Conservation (phyloP, 139 green algal species). For the Zygnema cylindricum region DNA sequence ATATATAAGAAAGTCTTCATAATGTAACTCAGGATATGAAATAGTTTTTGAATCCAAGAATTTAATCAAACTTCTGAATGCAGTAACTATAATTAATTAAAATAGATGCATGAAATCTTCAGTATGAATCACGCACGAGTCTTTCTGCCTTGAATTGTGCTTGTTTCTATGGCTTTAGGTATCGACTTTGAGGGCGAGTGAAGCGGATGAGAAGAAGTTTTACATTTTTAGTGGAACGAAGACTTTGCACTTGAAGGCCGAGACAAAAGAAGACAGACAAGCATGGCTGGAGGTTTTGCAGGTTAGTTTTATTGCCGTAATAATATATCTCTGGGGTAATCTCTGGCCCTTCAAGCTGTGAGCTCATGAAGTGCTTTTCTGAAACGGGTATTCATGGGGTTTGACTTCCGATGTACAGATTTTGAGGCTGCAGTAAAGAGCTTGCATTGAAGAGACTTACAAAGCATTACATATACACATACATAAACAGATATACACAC, state of each 20-base stretch:
- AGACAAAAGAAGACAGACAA: constrained; percentile 67
- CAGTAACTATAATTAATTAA: neutral
- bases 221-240: constrained; percentile 77
- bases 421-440: too few relatives aligned
- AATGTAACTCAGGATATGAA: neutral
- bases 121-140: neutral
- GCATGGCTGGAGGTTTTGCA: constrained; percentile 42
- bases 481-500: too few relatives aligned
- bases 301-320: too few relatives aligned
- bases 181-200: constrained; percentile 65
- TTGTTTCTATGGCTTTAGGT: constrained; percentile 63
- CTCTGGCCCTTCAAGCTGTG: too few relatives aligned
- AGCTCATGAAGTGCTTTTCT: too few relatives aligned
- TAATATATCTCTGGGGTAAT: too few relatives aligned
- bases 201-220: constrained; percentile 75
- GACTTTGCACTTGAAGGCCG: constrained; percentile 70
- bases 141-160: neutral
- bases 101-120: neutral
- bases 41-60: neutral
- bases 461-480: too few relatives aligned
- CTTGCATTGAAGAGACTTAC: too few relatives aligned
- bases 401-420: too few relatives aligned
- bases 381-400: too few relatives aligned
- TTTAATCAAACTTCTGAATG: neutral
- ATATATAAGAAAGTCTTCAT: neutral